These are phyloP conservation scores for Bromus sterilis DNA, from an alignment of 176 grass and related monocot genomes.

Conservation along the genomic window DNA sequence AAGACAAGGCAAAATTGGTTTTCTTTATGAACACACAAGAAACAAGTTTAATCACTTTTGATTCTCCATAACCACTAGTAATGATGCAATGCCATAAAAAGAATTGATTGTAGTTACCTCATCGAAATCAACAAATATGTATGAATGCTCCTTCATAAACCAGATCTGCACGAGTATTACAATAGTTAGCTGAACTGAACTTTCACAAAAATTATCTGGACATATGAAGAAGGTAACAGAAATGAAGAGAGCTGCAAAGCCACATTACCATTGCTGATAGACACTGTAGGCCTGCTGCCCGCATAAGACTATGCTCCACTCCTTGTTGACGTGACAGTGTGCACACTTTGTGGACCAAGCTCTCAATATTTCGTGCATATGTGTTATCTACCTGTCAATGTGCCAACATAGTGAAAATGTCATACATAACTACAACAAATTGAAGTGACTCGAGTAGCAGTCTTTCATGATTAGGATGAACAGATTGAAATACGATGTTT, in stretches of 20 bases:
- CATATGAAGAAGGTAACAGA: background rate
- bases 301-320: slow-evolving; percentile 53
- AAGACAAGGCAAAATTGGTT: background rate
- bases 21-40: background rate
- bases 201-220: background rate
- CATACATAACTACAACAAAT: background rate
- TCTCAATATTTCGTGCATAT: slow-evolving; percentile 82
- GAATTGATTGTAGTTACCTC: slow-evolving; percentile 42
- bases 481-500: background rate
- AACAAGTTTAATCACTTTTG: background rate
- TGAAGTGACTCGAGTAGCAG: background rate
- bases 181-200: slow-evolving; percentile 7
- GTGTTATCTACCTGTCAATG: slow-evolving; percentile 72
- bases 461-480: background rate
- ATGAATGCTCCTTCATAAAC: slow-evolving; percentile 85
- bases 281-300: slow-evolving; percentile 79
- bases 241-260: slow-evolving; percentile 6
- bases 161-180: slow-evolving; percentile 55
- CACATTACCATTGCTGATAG: slow-evolving; percentile 68
- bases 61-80: background rate
- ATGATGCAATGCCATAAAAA: background rate
- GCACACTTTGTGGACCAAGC: slow-evolving; percentile 77
- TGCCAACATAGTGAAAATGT: background rate
- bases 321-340: slow-evolving; percentile 45
- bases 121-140: slow-evolving; percentile 77